Percentiles rank a stretch among this genome's conserved stretches.
Conservation (phyloP, 2,329 filamentous ascomycete genomes). For the Cladosporium sp. region DNA sequence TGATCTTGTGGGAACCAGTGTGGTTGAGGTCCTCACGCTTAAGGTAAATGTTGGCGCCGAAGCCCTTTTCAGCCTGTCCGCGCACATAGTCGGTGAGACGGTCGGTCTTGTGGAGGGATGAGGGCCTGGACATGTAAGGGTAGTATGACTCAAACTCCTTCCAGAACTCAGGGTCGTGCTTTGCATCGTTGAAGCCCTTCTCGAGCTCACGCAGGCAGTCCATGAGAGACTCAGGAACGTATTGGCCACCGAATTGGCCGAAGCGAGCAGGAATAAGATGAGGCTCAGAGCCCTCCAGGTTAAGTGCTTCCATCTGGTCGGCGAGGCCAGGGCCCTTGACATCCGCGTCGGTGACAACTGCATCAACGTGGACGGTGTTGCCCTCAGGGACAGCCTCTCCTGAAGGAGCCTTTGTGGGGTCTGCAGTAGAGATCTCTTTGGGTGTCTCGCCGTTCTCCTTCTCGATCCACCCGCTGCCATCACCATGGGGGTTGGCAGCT, state of each 20-base stretch:
- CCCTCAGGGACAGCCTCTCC: slow-evolving; percentile 34
- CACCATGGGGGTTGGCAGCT: slow-evolving; percentile 29
- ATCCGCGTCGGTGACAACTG: slow-evolving; percentile 60
- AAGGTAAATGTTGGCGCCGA: slow-evolving; percentile 93
- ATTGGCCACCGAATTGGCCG: slow-evolving; percentile 94
- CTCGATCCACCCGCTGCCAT: slow-evolving; percentile 33
- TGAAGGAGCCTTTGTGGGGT: slow-evolving; percentile 31
- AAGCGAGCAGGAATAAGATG: slow-evolving; percentile 76
- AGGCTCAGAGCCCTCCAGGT: slow-evolving; percentile 51
- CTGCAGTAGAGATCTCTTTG: slow-evolving; percentile 32
- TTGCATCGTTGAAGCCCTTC: slow-evolving; percentile 81
- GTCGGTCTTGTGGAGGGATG: slow-evolving; percentile 83
- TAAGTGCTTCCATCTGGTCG: slow-evolving; percentile 80
- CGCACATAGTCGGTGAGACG: slow-evolving; percentile 65
- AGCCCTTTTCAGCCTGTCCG: slow-evolving; percentile 47
- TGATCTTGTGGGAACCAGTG: slow-evolving; percentile 98
- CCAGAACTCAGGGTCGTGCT: slow-evolving; percentile 89
- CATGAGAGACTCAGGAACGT: slow-evolving; percentile 96
- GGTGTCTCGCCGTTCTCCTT: slow-evolving; percentile 27
- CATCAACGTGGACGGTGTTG: slow-evolving; percentile 61
- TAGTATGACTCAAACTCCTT: slow-evolving; percentile 95
- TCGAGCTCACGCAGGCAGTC: slow-evolving; percentile 90
- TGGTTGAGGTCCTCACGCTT: slow-evolving; percentile 98
- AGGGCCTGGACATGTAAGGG: slow-evolving; percentile 93
- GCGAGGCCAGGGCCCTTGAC: slow-evolving; percentile 59